Percentiles rank a stretch among this genome's conserved stretches.
Conservation (phyloP, 768 basidiomycete species). For the Sutorius australiensis region DNA sequence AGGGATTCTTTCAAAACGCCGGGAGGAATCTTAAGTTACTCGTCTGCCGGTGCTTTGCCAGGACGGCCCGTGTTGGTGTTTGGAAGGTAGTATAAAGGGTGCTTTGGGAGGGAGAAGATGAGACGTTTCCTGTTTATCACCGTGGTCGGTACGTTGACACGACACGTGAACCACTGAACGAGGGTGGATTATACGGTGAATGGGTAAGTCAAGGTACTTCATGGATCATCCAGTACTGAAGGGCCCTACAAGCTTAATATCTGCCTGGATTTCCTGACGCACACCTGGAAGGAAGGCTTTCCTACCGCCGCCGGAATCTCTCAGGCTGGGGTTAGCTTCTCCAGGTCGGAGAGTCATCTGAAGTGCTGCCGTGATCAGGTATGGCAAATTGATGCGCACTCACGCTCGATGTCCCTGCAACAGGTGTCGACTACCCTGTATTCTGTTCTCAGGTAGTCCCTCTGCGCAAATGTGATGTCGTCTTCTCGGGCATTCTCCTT, state of each 20-base stretch:
- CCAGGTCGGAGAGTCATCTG: conserved; percentile 30
- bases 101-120: conserved; percentile 45
- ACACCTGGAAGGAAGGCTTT: conserved; percentile 39
- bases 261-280: conserved; percentile 52
- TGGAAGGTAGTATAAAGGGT: conserved; percentile 56
- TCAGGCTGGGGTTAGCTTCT: conserved; percentile 46
- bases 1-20: conserved; percentile 47
- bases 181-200: conserved; percentile 54
- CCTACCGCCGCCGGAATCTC: conserved; percentile 39
- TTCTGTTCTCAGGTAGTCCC: conserved; percentile 35
- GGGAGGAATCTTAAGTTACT: conserved; percentile 46
- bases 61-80: conserved; percentile 28
- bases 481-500: too few relatives aligned
- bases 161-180: conserved; percentile 53
- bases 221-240: not conserved
- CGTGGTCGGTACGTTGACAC: conserved; percentile 37
- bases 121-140: conserved; percentile 6
- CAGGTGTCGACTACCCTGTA: conserved; percentile 47
- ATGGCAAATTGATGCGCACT: conserved; percentile 26
- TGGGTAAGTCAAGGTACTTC: conserved; percentile 24
- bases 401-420: conserved; percentile 40
- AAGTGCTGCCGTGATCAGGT: not conserved
- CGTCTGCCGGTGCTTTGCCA: conserved; percentile 37
- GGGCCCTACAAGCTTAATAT: conserved; percentile 41
- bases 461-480: not conserved